phyloP scores from a whole-genome alignment of 2,329 filamentous ascomycete species.

The Cladorrhinum sp. region DNA sequence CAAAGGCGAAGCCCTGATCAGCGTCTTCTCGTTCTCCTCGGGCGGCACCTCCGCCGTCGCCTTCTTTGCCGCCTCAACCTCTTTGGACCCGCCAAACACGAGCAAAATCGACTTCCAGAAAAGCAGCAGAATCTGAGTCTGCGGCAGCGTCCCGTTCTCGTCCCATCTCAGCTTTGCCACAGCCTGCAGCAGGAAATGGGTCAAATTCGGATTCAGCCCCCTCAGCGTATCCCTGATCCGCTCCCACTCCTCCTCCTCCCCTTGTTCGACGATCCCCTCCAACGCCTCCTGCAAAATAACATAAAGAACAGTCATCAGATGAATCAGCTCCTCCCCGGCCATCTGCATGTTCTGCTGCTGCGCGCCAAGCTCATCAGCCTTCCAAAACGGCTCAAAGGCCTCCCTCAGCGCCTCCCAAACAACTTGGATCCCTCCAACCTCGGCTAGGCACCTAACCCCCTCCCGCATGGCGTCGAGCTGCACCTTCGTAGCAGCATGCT shows the following conservation, averaged over 20 bases:
- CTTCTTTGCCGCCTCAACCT: constrained; percentile 71
- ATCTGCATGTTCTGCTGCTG: constrained; percentile 46
- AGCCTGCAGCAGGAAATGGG: constrained; percentile 68
- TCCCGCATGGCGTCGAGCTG: constrained; percentile 60
- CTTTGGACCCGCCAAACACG: constrained; percentile 74
- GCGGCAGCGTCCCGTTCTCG: constrained; percentile 58
- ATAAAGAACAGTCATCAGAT: constrained; percentile 62
- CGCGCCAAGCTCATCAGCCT: constrained; percentile 35
- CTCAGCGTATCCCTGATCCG: constrained; percentile 48
- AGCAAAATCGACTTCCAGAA: constrained; percentile 91
- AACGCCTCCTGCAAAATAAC: constrained; percentile 56
- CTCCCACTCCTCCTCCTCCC: constrained; percentile 41
- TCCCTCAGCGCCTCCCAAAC: constrained; percentile 51
- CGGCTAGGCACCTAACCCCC: constrained; percentile 50
- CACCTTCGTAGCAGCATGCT: constrained; percentile 50
- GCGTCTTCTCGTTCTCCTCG: constrained; percentile 64
- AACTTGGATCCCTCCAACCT: constrained; percentile 47
- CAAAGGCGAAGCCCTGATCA: constrained; percentile 87
- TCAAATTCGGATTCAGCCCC: constrained; percentile 64
- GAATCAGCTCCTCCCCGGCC: constrained; percentile 58
- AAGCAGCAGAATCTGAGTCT: constrained; percentile 72
- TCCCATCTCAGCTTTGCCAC: constrained; percentile 71
- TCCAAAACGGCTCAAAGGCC: constrained; percentile 52
- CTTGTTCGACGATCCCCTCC: constrained; percentile 39
- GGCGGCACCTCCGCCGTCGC: constrained; percentile 61